Percentiles rank a stretch among this genome's conserved stretches.
Conservation (phyloP, 2,329 filamentous ascomycete species). For the Penicillium sp. region DNA sequence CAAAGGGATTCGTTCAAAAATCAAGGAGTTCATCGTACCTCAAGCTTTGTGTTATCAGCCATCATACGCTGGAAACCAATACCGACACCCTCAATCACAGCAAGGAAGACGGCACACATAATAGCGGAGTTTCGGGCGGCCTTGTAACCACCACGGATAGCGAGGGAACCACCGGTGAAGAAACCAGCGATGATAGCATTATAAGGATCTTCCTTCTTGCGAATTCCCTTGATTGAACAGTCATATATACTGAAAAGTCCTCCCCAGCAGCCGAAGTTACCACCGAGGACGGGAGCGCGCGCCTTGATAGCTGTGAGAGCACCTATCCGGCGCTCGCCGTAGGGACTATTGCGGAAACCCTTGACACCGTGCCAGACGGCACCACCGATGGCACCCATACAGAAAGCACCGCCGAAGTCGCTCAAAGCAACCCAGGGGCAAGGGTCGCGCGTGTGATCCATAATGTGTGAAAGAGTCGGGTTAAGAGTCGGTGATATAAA, state of each 20-base stretch:
- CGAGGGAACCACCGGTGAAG: conserved; percentile 90
- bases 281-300: conserved; percentile 89
- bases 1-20: neutral
- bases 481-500: neutral
- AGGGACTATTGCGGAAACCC: conserved; percentile 83
- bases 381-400: conserved; percentile 83
- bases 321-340: conserved; percentile 93
- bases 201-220: conserved; percentile 97
- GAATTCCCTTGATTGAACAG: conserved; percentile 89
- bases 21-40: conserved; percentile 37
- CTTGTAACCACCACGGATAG: conserved; percentile 86
- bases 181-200: conserved; percentile 98
- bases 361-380: conserved; percentile 97
- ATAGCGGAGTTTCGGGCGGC: conserved; percentile 94
- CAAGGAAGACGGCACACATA: conserved; percentile 88
- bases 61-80: conserved; percentile 96
- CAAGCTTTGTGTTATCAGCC: conserved; percentile 81
- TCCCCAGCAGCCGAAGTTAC: conserved; percentile 98
- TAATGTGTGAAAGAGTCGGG: conserved; percentile 38
- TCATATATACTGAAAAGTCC: conserved; percentile 95
- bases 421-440: conserved; percentile 96
- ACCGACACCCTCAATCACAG: conserved; percentile 95
- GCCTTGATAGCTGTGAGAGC: conserved; percentile 97
- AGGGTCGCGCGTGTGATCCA: conserved; percentile 97
- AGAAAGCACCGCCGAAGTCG: conserved; percentile 96